Evolutionary conservation across 1,284 basidiomycete species (phyloP), one percentile per base, ranked within the genome.

Genomic region (Pseudozyma sp.): DNA sequence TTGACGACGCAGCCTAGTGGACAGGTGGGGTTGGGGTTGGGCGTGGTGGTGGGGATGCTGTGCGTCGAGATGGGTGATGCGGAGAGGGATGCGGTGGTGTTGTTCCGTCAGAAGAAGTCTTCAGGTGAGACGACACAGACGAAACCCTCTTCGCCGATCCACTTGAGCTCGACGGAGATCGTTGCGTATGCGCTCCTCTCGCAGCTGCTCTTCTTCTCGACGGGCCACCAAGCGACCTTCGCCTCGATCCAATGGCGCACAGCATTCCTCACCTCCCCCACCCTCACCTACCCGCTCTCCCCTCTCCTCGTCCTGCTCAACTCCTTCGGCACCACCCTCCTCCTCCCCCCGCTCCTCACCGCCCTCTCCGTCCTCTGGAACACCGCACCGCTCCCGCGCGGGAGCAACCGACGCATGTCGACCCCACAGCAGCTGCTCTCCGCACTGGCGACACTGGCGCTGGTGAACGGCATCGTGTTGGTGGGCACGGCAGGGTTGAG

Each of bases 221-320:
- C 95, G 0, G 96, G 96, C 1, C 96, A 99, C 82, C 94, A 98
- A 85, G 89, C 94, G 0, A 92, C 92, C 0, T 88, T 99, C 44
- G 88, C 93, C 0, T 91, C 92, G 8, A 90, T 99, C 58, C 95
- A 99, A 81, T 99, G 97, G 97, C 96, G 97, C 83, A 86, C 91
- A 0, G 95, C 93, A 0, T 99, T 98, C 85, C 84, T 89, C 75
- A 80, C 80, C 46, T 68, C 85, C 88, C 85, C 89, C 0, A 89
- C 86, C 0, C 87, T 94, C 46, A 87, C 86, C 10, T 94, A 94
- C 83, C 90, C 91, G 0, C 89, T 90, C 79, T 92, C 94, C 0
- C 91, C 91, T 0, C 46, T 92, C 1, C 89, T 94, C n/a, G 91
- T 96, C 5, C 81, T 89, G 2, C 83, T 92, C 68, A 99, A 99